A percentile compares a stretch with the other conserved stretches of the same genome.
phyloP scores from a whole-genome alignment of 208 protist genomes.

The Acanthamoeba lugdunensis region DNA sequence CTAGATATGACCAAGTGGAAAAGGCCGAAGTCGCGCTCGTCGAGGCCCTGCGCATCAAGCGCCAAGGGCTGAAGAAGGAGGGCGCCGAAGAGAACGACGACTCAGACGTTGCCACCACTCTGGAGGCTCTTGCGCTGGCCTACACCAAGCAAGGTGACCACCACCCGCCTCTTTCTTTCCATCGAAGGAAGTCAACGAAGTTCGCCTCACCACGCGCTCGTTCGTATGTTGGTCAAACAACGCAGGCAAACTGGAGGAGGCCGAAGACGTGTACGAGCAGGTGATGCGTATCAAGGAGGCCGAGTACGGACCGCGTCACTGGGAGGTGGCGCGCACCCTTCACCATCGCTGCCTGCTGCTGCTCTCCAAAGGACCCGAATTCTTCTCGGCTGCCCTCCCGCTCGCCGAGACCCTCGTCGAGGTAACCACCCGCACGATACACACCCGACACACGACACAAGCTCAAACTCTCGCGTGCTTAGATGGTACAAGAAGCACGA shows the following conservation, averaged over 20 bases:
- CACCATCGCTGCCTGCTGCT: conserved; percentile 19
- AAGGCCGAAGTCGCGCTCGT: conserved; percentile 44
- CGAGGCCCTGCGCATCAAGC: conserved; percentile 19
- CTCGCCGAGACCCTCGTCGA: conserved; percentile 1
- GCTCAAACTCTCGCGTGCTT: not conserved
- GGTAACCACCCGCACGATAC: not conserved
- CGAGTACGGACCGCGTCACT: conserved; percentile 15
- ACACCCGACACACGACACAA: not conserved
- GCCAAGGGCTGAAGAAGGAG: not conserved
- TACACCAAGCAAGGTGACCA: not conserved
- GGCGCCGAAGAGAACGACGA: not conserved
- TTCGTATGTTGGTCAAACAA: not conserved
- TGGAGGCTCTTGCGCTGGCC: conserved; percentile 2
- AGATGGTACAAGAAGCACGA: not conserved
- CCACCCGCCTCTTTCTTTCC: not conserved
- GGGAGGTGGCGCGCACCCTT: conserved; percentile 35
- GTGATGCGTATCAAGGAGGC: conserved; percentile 26
- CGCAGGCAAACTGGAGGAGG: not conserved
- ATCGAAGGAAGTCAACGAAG: not conserved
- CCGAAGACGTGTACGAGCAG: conserved; percentile 24
- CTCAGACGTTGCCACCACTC: not conserved
- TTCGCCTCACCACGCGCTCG: not conserved
- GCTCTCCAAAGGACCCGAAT: not conserved
- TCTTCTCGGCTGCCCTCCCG: not conserved
- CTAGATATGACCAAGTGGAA: conserved; percentile 31